A percentile compares a stretch with the other conserved stretches of the same genome.
Evolutionary conservation across 2,329 filamentous ascomycete genomes (phyloP).

Genomic region (Fusarium sp.): DNA sequence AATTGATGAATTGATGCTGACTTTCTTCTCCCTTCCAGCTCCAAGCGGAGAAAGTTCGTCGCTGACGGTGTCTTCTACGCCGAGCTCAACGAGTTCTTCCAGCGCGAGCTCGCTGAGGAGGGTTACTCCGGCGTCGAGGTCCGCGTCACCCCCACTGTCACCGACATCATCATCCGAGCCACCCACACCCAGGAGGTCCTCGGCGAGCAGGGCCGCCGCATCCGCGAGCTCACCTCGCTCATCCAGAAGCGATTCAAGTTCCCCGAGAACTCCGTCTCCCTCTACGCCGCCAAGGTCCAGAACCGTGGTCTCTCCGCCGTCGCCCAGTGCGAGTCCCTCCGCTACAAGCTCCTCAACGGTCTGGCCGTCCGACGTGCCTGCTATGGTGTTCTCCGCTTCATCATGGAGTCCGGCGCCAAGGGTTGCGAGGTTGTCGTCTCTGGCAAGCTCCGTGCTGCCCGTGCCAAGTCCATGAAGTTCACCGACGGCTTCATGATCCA

Average conservation of each 20-base stretch:
- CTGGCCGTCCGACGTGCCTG: slow-evolving; percentile 98
- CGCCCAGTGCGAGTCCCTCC: slow-evolving; percentile 99
- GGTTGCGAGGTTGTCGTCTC: slow-evolving; percentile 99
- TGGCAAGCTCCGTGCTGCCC: slow-evolving; percentile 97
- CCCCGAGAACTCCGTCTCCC: slow-evolving; percentile 99
- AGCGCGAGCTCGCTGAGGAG: slow-evolving; percentile 99
- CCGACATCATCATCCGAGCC: slow-evolving; percentile 99
- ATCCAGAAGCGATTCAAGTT: slow-evolving; percentile 99
- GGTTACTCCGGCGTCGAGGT: slow-evolving; percentile 99
- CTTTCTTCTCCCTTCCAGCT: slow-evolving; percentile 61
- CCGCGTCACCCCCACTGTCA: slow-evolving; percentile 99
- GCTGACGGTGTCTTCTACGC: slow-evolving; percentile 99
- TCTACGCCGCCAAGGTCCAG: slow-evolving; percentile 99
- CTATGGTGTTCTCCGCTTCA: slow-evolving; percentile 99
- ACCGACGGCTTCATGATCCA: slow-evolving; percentile 99
- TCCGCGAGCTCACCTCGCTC: slow-evolving; percentile 99
- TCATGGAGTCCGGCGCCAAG: slow-evolving; percentile 99
- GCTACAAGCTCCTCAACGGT: slow-evolving; percentile 99
- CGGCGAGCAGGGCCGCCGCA: slow-evolving; percentile 99
- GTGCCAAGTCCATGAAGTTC: slow-evolving; percentile 99
- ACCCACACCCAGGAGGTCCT: slow-evolving; percentile 99
- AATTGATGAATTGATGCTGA: slow-evolving; percentile 30
- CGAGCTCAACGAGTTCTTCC: slow-evolving; percentile 99
- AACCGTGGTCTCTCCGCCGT: slow-evolving; percentile 99
- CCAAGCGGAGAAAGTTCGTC: slow-evolving; percentile 94